Evolutionary conservation across 176 grass and related monocot species (phyloP).

Genomic region (barley (Hordeum vulgare)): DNA sequence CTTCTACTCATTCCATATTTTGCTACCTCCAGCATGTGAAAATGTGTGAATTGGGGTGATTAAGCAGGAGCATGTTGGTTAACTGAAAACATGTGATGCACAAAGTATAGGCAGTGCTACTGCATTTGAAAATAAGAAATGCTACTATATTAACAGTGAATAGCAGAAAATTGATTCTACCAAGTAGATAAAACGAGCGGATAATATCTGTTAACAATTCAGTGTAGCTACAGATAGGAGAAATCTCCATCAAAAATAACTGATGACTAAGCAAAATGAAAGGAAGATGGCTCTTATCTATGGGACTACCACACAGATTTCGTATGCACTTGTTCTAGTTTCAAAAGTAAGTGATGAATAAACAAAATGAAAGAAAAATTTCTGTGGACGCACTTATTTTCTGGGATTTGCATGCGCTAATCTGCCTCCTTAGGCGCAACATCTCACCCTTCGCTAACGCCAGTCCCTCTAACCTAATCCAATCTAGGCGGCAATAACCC

Average conservation of each 20-base stretch:
- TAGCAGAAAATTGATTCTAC: not conserved
- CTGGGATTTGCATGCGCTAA: slow-evolving; percentile 28
- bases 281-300: not conserved
- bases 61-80: not conserved
- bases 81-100: not conserved
- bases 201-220: not conserved
- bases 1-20: no score
- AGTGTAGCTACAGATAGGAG: not conserved
- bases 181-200: not conserved
- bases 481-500: no score
- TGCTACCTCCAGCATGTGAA: no score
- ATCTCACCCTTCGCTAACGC: slow-evolving; percentile 86
- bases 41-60: no score
- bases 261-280: slow-evolving; percentile 9
- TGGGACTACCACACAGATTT: slow-evolving; percentile 4
- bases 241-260: slow-evolving; percentile 16
- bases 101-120: no score
- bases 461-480: no score
- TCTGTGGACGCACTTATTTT: slow-evolving; percentile 28
- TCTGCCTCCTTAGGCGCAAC: slow-evolving; percentile 67
- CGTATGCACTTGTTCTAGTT: slow-evolving; percentile 14
- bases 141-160: not conserved
- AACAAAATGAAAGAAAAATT: no score
- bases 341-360: no score
- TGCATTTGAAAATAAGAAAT: not conserved